Percentiles rank a stretch among this genome's conserved stretches.
Evolutionary conservation across 2,329 filamentous ascomycete genomes (phyloP).

Genomic region (Acarospora socialis): DNA sequence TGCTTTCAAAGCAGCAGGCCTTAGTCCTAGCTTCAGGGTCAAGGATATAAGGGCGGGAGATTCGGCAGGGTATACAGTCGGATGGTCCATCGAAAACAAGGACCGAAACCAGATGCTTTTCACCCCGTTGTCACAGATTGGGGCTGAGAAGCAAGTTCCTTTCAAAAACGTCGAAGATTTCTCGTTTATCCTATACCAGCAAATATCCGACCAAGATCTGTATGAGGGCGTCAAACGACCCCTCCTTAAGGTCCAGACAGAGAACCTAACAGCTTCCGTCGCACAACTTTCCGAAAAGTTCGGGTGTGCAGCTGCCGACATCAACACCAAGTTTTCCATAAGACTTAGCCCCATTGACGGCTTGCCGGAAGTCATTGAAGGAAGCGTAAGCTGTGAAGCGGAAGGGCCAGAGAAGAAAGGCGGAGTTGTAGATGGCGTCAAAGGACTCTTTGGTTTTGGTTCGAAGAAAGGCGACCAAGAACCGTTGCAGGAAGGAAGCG

Average conservation of each 20-base stretch:
- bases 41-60: constrained; percentile 90
- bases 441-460: constrained; percentile 90
- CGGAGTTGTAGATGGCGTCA: constrained; percentile 80
- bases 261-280: constrained; percentile 77
- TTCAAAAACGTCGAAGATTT: constrained; percentile 77
- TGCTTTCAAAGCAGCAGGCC: constrained; percentile 78
- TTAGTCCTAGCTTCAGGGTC: constrained; percentile 91
- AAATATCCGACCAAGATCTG: constrained; percentile 42
- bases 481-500: constrained; percentile 45
- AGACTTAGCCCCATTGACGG: constrained; percentile 60
- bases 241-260: constrained; percentile 54
- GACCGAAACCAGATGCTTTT: constrained; percentile 70
- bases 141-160: constrained; percentile 67
- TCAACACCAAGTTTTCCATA: constrained; percentile 66
- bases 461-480: constrained; percentile 77
- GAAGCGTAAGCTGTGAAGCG: constrained; percentile 72
- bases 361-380: constrained; percentile 62
- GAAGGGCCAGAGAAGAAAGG: constrained; percentile 59
- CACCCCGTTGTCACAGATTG: constrained; percentile 59
- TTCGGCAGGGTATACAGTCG: constrained; percentile 58
- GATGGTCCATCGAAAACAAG: constrained; percentile 60
- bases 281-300: constrained; percentile 63
- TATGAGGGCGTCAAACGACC: too few relatives aligned
- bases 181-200: constrained; percentile 63
- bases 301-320: constrained; percentile 59